These are phyloP conservation scores for Wilhelminamyces savonicus DNA, from an alignment of 805 yeast species.

Conservation along the genomic window DNA sequence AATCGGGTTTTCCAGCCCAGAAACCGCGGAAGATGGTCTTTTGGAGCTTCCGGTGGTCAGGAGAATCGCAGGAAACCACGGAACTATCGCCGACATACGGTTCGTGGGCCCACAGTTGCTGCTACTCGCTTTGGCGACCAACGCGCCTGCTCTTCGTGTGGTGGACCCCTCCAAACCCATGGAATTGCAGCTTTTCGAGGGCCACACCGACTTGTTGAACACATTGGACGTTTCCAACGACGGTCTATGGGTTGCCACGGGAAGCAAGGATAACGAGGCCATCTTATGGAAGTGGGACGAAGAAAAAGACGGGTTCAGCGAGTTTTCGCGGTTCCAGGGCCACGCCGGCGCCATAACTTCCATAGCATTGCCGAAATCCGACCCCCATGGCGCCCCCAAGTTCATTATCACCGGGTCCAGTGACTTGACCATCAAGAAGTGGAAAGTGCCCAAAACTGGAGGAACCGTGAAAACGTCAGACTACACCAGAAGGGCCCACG, in stretches of 20 bases:
- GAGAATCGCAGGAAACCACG: constrained; percentile 87
- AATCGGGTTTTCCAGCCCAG: constrained; percentile 29
- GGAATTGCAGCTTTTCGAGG: constrained; percentile 62
- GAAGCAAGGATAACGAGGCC: constrained; percentile 83
- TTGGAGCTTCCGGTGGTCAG: constrained; percentile 37
- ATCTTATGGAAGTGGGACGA: constrained; percentile 71
- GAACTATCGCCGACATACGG: constrained; percentile 86
- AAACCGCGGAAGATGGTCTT: constrained; percentile 13
- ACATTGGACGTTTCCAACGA: constrained; percentile 70
- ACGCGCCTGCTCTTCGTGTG: constrained; percentile 81
- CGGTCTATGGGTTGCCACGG: constrained; percentile 89
- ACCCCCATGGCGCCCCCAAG: constrained; percentile 39
- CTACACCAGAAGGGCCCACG: constrained; percentile 94
- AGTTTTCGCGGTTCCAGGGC: constrained; percentile 67
- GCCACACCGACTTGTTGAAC: constrained; percentile 82
- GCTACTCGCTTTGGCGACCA: constrained; percentile 81
- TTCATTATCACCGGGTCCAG: constrained; percentile 78
- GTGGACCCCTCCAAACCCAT: constrained; percentile 56
- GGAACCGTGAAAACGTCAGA: constrained; percentile 54
- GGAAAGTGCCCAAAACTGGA: constrained; percentile 60
- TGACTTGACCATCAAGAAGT: constrained; percentile 80
- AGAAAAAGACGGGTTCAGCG: constrained; percentile 27
- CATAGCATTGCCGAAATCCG: constrained; percentile 60
- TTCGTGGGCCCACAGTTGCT: constrained; percentile 60
- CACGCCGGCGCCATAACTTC: constrained; percentile 87